A percentile compares a stretch with the other conserved stretches of the same genome.
Conservation (phyloP, 495 filamentous ascomycete genomes). For the Chlorociboria aeruginascens region DNA sequence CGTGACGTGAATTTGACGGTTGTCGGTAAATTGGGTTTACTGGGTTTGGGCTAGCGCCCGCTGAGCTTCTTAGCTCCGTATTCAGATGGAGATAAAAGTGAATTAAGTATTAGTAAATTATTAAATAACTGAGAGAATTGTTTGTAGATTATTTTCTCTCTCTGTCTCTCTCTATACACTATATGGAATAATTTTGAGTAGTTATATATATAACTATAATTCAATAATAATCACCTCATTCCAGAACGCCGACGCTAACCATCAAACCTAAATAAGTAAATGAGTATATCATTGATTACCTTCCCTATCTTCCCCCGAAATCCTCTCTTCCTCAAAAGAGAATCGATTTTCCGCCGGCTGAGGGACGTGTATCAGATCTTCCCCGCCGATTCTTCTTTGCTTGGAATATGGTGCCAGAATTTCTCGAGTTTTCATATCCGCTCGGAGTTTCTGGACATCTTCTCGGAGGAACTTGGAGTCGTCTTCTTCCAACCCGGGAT, state of each 20-base stretch:
- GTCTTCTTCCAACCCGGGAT: neutral
- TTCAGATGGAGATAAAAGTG: too few species aligned
- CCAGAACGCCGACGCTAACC: constrained; percentile 7
- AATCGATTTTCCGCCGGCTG: constrained; percentile 38
- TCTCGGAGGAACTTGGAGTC: constrained; percentile 1
- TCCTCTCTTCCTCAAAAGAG: constrained; percentile 36
- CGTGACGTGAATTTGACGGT: too few species aligned
- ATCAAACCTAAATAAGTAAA: neutral
- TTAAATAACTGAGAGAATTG: too few species aligned
- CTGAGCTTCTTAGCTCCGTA: too few species aligned
- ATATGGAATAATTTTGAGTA: too few species aligned
- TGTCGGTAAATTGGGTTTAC: too few species aligned
- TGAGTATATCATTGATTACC: neutral
- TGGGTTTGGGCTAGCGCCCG: too few species aligned
- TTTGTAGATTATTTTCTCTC: too few species aligned
- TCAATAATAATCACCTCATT: neutral
- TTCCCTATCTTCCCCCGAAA: constrained; percentile 7
- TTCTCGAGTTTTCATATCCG: neutral
- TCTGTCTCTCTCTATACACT: too few species aligned
- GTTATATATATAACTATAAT: too few species aligned
- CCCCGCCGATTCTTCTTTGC: constrained; percentile 14
- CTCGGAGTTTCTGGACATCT: neutral
- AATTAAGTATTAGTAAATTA: too few species aligned
- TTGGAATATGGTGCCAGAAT: constrained; percentile 3
- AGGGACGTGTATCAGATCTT: constrained; percentile 37